phyloP scores from a whole-genome alignment of 805 yeast genomes.

The Myxozyma sirexii region DNA sequence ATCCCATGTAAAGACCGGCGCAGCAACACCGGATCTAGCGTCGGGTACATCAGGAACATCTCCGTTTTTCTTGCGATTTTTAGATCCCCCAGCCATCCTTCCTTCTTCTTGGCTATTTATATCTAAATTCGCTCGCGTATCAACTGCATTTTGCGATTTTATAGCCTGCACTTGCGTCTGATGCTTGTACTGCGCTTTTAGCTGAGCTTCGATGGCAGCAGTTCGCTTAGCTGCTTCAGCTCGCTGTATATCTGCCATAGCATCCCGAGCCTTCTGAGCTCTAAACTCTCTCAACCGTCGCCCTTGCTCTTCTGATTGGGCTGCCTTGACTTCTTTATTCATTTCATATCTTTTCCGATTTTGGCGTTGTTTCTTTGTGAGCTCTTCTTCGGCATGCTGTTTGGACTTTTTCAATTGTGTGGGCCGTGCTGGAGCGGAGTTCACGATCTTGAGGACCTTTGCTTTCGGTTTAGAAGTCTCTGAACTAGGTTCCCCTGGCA shows the following conservation, averaged over 20 bases:
- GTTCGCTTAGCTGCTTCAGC: constrained; percentile 4
- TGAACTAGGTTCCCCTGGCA: background rate
- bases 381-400: constrained; percentile 3
- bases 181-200: background rate
- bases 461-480: background rate
- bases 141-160: background rate
- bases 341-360: constrained; percentile 17
- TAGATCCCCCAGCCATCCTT: background rate
- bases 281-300: constrained; percentile 13
- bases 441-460: constrained; percentile 17
- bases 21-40: background rate
- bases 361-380: constrained; percentile 27
- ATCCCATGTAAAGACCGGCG: constrained; percentile 5
- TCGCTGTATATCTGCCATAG: background rate
- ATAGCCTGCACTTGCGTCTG: background rate
- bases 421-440: background rate
- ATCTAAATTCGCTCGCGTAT: background rate
- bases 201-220: constrained; percentile 1
- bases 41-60: constrained; percentile 2
- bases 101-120: background rate
- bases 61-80: background rate
- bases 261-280: constrained; percentile 7
- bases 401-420: background rate
- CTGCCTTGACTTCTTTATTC: constrained; percentile 7
- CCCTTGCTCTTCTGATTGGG: constrained; percentile 15